Percentiles rank a stretch among this genome's conserved stretches.
phyloP scores from a whole-genome alignment of 2,329 filamentous ascomycete genomes.

The Microsporum ferrugineum region DNA sequence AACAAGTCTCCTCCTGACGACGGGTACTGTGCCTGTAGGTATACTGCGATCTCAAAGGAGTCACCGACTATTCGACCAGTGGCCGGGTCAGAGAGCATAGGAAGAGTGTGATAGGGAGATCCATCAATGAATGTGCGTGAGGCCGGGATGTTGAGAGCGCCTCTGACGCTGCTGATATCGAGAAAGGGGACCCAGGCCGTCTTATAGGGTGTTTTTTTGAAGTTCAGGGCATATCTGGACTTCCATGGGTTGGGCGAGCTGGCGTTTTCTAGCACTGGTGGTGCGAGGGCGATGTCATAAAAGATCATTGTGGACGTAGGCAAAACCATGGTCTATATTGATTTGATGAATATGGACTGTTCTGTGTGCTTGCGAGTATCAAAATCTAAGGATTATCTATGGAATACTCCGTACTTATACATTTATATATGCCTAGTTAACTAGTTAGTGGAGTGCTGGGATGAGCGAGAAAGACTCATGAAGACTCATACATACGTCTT shows the following conservation, averaged over 20 bases:
- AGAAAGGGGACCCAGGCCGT: conserved; percentile 45
- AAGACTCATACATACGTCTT: not conserved
- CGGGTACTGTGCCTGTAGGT: conserved; percentile 40
- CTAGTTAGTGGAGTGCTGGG: not conserved
- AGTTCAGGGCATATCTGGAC: conserved; percentile 38
- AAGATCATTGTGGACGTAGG: conserved; percentile 24
- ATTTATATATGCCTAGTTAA: not conserved
- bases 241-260: conserved; percentile 44
- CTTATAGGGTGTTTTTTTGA: conserved; percentile 38
- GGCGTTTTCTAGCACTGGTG: conserved; percentile 19
- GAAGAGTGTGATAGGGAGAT: conserved; percentile 49
- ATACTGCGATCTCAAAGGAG: conserved; percentile 54
- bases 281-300: conserved; percentile 39
- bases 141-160: conserved; percentile 36
- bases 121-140: conserved; percentile 47
- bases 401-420: too few species aligned
- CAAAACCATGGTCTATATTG: not conserved
- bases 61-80: conserved; percentile 43
- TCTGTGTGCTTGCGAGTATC: too few species aligned
- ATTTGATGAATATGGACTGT: too few species aligned
- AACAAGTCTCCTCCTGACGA: conserved; percentile 1
- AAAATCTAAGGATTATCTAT: too few species aligned
- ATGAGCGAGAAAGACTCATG: not conserved
- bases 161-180: conserved; percentile 42
- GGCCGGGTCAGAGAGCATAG: conserved; percentile 42